Conservation (phyloP, 2,329 filamentous ascomycete genomes). For the Blumeria hordei region DNA sequence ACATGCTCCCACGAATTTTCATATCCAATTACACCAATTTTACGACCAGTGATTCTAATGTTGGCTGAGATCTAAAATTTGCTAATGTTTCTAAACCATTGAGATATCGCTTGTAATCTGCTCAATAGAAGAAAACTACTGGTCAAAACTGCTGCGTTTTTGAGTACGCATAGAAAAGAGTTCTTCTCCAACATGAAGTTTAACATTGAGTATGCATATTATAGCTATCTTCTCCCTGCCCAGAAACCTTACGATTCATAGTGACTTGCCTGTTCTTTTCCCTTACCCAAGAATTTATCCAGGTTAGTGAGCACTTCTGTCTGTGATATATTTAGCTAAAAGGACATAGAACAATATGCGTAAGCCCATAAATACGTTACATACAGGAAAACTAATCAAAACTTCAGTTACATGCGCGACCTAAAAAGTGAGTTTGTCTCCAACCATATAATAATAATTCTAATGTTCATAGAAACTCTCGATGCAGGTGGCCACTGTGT, state of each 20-base stretch:
- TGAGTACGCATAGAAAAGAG: too few species aligned
- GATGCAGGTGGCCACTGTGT: constrained; percentile 91
- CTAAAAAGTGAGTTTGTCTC: constrained; percentile 31
- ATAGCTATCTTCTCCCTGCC: constrained; percentile 7
- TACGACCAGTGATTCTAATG: too few species aligned
- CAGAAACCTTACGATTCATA: constrained; percentile 14
- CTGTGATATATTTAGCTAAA: background rate
- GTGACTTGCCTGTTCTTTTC: constrained; percentile 45
- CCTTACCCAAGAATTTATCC: constrained; percentile 55
- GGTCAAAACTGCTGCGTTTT: too few species aligned
- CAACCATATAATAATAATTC: constrained; percentile 1
- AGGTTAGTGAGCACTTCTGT: constrained; percentile 11
- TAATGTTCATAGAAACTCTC: constrained; percentile 34
- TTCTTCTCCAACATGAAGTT: constrained; percentile 39
- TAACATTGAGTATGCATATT: constrained; percentile 36
- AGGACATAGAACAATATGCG: constrained; percentile 42
- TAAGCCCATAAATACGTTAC: constrained; percentile 12
- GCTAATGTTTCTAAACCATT: too few species aligned
- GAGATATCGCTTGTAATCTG: too few species aligned
- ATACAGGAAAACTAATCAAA: background rate
- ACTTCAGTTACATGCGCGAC: constrained; percentile 51
- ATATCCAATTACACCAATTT: too few species aligned
- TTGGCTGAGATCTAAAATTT: too few species aligned
- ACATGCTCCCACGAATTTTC: too few species aligned
- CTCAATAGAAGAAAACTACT: too few species aligned